phyloP scores from a whole-genome alignment of 768 basidiomycete genomes.

The Stropharia rugosoannulata region DNA sequence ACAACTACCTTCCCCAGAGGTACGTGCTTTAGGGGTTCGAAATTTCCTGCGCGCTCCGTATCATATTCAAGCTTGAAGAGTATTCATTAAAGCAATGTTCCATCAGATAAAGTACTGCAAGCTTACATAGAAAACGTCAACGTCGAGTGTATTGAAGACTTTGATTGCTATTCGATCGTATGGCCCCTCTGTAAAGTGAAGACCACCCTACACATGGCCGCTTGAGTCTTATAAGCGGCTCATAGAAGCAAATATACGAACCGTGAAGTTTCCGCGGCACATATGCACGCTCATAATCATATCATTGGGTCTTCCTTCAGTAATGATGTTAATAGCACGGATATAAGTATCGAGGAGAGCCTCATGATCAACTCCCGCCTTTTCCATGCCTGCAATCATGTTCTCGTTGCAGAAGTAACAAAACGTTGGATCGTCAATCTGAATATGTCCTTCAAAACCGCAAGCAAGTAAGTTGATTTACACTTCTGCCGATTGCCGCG shows the following conservation, averaged over 20 bases:
- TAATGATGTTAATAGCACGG: slow-evolving; percentile 58
- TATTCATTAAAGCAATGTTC: too few relatives aligned
- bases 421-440: slow-evolving; percentile 53
- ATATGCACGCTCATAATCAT: slow-evolving; percentile 58
- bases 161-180: slow-evolving; percentile 55
- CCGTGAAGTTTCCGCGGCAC: slow-evolving; percentile 54
- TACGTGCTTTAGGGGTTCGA: slow-evolving; percentile 51
- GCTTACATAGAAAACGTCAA: slow-evolving; percentile 52
- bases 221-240: slow-evolving; percentile 29
- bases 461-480: slow-evolving; percentile 1
- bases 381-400: slow-evolving; percentile 53
- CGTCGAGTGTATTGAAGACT: slow-evolving; percentile 58
- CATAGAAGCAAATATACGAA: slow-evolving; percentile 23
- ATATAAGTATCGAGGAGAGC: slow-evolving; percentile 70
- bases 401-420: slow-evolving; percentile 68
- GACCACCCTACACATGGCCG: slow-evolving; percentile 28
- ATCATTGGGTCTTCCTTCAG: slow-evolving; percentile 52
- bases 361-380: slow-evolving; percentile 58
- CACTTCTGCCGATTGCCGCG: neutral
- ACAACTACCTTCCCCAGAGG: slow-evolving; percentile 48
- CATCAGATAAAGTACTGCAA: too few relatives aligned
- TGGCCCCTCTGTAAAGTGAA: slow-evolving; percentile 60
- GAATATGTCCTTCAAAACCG: slow-evolving; percentile 41
- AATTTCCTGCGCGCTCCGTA: slow-evolving; percentile 60
- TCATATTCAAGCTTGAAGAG: slow-evolving; percentile 59